Conservation (phyloP, 352 stramenopile genomes). For the Phytophthora nicotianae region DNA sequence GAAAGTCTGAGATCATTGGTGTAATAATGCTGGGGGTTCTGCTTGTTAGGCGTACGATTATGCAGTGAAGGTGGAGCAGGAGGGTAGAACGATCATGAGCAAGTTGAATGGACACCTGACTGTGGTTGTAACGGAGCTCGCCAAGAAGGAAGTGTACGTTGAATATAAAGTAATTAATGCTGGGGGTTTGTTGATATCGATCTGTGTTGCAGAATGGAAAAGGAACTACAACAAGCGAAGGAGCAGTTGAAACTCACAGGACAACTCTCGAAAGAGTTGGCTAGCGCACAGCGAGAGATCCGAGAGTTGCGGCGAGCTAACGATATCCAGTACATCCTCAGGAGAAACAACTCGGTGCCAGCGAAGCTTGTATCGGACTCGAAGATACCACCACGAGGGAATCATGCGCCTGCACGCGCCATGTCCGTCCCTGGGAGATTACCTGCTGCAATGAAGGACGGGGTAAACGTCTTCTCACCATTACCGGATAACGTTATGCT, state of each 20-base stretch:
- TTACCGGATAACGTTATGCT: conserved; percentile 66
- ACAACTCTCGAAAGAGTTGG: conserved; percentile 70
- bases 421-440: conserved; percentile 13
- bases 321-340: conserved; percentile 71
- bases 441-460: conserved; percentile 1
- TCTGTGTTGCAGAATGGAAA: conserved; percentile 52
- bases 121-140: conserved; percentile 60
- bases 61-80: conserved; percentile 52
- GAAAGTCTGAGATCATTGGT: background rate
- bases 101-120: conserved; percentile 58
- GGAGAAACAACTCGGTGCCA: conserved; percentile 35
- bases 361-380: conserved; percentile 17
- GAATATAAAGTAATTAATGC: background rate
- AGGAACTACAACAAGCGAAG: conserved; percentile 57
- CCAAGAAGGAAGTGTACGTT: conserved; percentile 66
- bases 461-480: conserved; percentile 34
- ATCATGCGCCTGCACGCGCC: background rate
- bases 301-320: conserved; percentile 69
- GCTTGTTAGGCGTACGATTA: conserved; percentile 56
- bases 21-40: conserved; percentile 2
- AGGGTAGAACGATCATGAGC: conserved; percentile 46
- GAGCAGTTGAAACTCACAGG: conserved; percentile 60
- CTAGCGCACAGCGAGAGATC: conserved; percentile 74
- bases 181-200: background rate
- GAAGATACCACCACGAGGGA: conserved; percentile 16